Evolutionary conservation across 371 early-diverging fungal species (phyloP), one percentile per base, ranked within the genome.

Genomic region (Sporodiniella umbellata): DNA sequence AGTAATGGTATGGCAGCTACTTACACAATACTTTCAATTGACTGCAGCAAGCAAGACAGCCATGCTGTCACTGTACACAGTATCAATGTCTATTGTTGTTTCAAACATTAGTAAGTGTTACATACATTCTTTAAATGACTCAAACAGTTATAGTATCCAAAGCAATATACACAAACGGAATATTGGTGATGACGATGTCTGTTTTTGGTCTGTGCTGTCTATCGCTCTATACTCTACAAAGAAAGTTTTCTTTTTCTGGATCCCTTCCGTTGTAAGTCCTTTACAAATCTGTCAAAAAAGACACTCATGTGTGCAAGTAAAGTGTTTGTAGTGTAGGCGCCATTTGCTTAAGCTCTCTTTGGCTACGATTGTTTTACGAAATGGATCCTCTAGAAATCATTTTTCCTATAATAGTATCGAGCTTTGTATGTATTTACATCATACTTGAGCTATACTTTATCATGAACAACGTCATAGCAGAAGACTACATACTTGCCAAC

Each of bases 401-500:
- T 6, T 52, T 50, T 25, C 73, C 77, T 0, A 64, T 72, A 30
- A 38, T 56, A 17, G 40, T 62, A 10, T 48, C 73, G 10, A 49
- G 53, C 24, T 18, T 68, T 2, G 39, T 71, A 4, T 67, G 69
- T 38, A 57, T 54, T 15, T 77, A 72, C 47, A 33, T 71, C 10
- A 47, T 72, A 4, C 21, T 73, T 7, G 77, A 77, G 38, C 15
- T 77, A 24, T 77, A 71, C 43, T 71, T 68, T 40, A 64, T 67
- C 19, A 66, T 66, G 65, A 56, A 62, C n/a, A 52, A 50, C 21
- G 50, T 69, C 33, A 62, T 62, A 11, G 53, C 50, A 8, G 69
- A 72, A 40, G 77, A 77, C 31, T 68, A 55, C 42, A 60, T 77
- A 7, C 54, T 73, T 17, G 73, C 71, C 47, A 77, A 70, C 50